Evolutionary conservation across 495 filamentous ascomycete species (phyloP).

Genomic region (Neurospora sp.): DNA sequence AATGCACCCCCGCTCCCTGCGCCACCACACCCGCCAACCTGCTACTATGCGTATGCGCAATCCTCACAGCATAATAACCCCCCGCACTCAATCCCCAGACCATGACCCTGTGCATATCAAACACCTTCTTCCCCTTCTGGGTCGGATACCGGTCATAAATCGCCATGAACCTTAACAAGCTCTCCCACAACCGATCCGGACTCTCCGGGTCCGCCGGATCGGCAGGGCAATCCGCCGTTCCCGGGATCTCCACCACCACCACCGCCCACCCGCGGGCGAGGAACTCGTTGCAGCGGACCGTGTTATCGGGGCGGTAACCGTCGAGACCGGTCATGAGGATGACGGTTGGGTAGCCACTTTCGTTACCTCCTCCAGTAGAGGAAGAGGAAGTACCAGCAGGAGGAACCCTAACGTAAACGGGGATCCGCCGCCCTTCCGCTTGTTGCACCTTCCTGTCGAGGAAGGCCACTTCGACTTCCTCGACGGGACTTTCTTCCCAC

Average conservation of each 20-base stretch:
- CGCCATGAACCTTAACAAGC: background rate
- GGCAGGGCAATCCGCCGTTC: constrained; percentile 69
- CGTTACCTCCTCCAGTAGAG: constrained; percentile 10
- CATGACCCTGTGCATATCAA: constrained; percentile 53
- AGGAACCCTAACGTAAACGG: constrained; percentile 56
- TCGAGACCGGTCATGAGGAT: constrained; percentile 69
- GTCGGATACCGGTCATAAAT: too few species aligned
- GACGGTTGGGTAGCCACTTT: constrained; percentile 44
- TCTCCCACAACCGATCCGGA: constrained; percentile 51
- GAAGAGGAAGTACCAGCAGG: background rate
- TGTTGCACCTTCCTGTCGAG: background rate
- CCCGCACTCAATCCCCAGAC: constrained; percentile 68
- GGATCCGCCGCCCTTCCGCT: constrained; percentile 34
- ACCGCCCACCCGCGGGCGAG: constrained; percentile 48
- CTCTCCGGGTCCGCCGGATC: constrained; percentile 39
- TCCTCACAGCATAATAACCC: constrained; percentile 66
- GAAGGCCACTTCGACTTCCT: constrained; percentile 43
- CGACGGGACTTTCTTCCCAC: constrained; percentile 41
- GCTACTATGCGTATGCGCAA: constrained; percentile 60
- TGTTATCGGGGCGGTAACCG: constrained; percentile 71
- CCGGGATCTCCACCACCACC: constrained; percentile 65
- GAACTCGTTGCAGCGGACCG: constrained; percentile 58
- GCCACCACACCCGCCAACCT: constrained; percentile 52
- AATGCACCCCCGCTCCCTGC: constrained; percentile 62
- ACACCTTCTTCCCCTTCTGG: constrained; percentile 16